A percentile compares a stretch with the other conserved stretches of the same genome.
phyloP scores from a whole-genome alignment of 371 early-diverging fungal species.

The Zychaea mexicana region DNA sequence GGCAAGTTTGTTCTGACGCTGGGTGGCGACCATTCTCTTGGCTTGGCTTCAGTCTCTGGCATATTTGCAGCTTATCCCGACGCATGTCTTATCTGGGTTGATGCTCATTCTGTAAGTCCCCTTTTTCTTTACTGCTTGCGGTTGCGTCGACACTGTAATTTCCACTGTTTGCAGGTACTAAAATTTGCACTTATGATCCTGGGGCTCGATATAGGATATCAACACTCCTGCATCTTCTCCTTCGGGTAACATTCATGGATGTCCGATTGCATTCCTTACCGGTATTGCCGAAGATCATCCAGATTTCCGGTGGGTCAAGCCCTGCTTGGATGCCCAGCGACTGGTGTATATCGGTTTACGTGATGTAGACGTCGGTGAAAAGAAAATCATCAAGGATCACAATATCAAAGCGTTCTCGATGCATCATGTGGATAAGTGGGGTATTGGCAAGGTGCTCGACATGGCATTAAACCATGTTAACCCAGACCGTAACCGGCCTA shows the following conservation, averaged over 20 bases:
- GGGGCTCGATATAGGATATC: conserved; percentile 69
- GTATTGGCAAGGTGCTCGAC: conserved; percentile 93
- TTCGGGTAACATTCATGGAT: conserved; percentile 96
- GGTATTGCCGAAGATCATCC: conserved; percentile 76
- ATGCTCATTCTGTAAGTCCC: conserved; percentile 90
- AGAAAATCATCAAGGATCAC: conserved; percentile 75
- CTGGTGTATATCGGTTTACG: conserved; percentile 96
- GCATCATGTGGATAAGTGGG: conserved; percentile 96
- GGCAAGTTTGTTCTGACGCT: conserved; percentile 88
- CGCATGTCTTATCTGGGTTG: conserved; percentile 95
- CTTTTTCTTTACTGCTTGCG: background rate
- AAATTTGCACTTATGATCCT: background rate
- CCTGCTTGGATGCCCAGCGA: conserved; percentile 73
- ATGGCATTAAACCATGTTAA: conserved; percentile 93
- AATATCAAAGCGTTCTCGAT: conserved; percentile 93
- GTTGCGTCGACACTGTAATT: no score
- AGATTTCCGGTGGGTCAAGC: conserved; percentile 85
- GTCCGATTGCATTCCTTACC: conserved; percentile 90
- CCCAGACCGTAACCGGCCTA: conserved; percentile 77
- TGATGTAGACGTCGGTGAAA: conserved; percentile 90
- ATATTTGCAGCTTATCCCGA: conserved; percentile 78
- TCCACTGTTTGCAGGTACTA: background rate
- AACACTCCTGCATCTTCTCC: conserved; percentile 90
- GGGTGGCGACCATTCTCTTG: conserved; percentile 97
- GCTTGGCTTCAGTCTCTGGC: conserved; percentile 89